These are phyloP conservation scores for Zangia roseola DNA, from an alignment of 768 basidiomycete species.

Conservation along the genomic window DNA sequence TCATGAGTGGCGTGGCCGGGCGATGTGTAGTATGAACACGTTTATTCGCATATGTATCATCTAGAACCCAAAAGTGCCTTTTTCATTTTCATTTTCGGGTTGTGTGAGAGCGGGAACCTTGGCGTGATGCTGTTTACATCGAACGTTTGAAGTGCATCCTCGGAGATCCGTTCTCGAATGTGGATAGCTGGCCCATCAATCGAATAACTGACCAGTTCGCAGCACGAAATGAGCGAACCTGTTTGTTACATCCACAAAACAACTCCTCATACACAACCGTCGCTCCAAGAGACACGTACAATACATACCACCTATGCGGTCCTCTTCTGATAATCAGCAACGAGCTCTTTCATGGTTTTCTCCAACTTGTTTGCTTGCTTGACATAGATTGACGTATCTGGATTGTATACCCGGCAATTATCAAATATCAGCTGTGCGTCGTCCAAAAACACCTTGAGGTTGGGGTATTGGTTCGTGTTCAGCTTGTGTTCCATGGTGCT, in stretches of 20 bases:
- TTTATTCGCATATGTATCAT: background rate
- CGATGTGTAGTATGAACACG: too few species aligned
- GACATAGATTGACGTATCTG: conserved; percentile 73
- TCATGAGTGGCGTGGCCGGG: too few species aligned
- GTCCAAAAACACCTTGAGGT: conserved; percentile 68
- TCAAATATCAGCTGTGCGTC: conserved; percentile 86
- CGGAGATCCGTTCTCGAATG: too few species aligned
- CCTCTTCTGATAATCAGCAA: conserved; percentile 31
- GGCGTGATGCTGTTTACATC: too few species aligned
- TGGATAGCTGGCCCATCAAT: too few species aligned
- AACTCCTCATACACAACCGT: too few species aligned
- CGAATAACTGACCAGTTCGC: too few species aligned
- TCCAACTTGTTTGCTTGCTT: conserved; percentile 86
- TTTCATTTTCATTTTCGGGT: too few species aligned
- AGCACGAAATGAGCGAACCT: too few species aligned
- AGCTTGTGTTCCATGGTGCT: conserved; percentile 87
- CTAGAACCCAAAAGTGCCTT: background rate
- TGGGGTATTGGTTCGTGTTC: conserved; percentile 79
- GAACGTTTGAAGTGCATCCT: background rate
- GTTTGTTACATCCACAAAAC: too few species aligned
- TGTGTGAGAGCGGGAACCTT: too few species aligned
- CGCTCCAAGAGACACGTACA: background rate
- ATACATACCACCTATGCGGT: conserved; percentile 1
- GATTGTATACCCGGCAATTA: conserved; percentile 89
- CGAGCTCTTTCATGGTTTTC: conserved; percentile 62